phyloP scores from a whole-genome alignment of 768 basidiomycete species.

The Panaeolus papilionaceus region DNA sequence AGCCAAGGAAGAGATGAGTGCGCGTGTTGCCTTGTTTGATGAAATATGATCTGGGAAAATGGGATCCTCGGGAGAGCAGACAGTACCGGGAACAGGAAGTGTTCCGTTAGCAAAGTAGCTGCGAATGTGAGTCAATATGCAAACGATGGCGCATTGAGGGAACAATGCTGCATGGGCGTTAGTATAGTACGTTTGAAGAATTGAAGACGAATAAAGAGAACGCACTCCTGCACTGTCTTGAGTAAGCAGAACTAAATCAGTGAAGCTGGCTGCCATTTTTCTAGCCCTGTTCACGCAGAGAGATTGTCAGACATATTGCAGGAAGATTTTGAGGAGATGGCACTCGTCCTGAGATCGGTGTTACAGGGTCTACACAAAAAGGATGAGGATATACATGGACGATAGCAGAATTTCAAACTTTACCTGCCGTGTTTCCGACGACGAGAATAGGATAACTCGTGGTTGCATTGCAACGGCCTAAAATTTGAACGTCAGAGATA shows the following conservation, averaged over 20 bases:
- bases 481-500: not conserved
- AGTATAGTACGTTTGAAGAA: not conserved
- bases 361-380: slow-evolving; percentile 35
- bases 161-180: slow-evolving; percentile 36
- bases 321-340: not conserved
- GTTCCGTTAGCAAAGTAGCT: slow-evolving; percentile 46
- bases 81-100: slow-evolving; percentile 42
- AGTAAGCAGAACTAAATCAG: slow-evolving; percentile 44
- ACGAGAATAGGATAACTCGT: slow-evolving; percentile 47
- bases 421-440: slow-evolving; percentile 48
- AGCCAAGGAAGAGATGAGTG: not conserved
- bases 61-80: slow-evolving; percentile 31
- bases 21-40: not conserved
- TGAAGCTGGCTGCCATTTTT: slow-evolving; percentile 43
- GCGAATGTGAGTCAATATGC: slow-evolving; percentile 38
- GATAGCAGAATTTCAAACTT: not conserved
- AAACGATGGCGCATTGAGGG: slow-evolving; percentile 35
- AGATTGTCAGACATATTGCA: not conserved
- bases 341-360: slow-evolving; percentile 34
- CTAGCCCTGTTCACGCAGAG: slow-evolving; percentile 37
- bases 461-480: slow-evolving; percentile 43
- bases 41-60: not conserved
- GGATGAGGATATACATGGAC: not conserved
- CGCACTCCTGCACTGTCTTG: slow-evolving; percentile 49
- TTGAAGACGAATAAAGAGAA: not conserved